Base-by-base conservation (phyloP, 139 green algal species). In the Edaphochlamys debaryana region DNA sequence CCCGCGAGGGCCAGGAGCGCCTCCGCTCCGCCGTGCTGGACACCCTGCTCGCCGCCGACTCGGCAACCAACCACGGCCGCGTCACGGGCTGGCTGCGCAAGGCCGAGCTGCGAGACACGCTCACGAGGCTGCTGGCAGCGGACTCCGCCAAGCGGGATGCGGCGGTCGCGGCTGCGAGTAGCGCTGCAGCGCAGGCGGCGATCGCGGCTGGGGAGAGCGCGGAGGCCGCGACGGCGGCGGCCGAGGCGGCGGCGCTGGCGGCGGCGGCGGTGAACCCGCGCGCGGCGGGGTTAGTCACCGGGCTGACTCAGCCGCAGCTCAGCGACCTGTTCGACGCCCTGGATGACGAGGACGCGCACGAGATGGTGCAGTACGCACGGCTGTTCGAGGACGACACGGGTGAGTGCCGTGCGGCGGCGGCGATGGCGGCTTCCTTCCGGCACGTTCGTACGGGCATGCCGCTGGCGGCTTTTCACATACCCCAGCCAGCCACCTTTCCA, bases 31-130 rank as follows among this genome's bases (percentile, higher is more conserved):
- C 40, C 11, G 52, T 87, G 30, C 52, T 84, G 54, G 76, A 89
- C 60, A 60, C 83, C 29, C 80, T 89, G 22, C 71, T 71, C 37
- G 60, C 48, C 23, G 27, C 52, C 9, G 78, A 83, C 62, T 41
- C 36, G 1, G 50, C 32, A 20, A 58, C 29, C 56, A 67, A 85
- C 68, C 27, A n/a, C 40, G 20, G 45, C 85, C 86, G 80, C 68
- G 64, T 85, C 36, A 91, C 87, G 23, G 87, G 87, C 48, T 91
- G 87, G 87, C 56, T 91, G 84, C 75, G 80, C 60, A 91, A 91
- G 64, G 69, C 69, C 34, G 84, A 89, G 42, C 79, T 91, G 27
- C 82, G 82, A 9, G 72, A 79, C 32, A 42, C 52, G 7, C 38
- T 87, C 36, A 71, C n/a, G 17, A 27, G 56, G 25, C 56, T 63